These are phyloP conservation scores for Aspergillus costaricaensis DNA, from an alignment of 2,329 filamentous ascomycete genomes.

Conservation along the genomic window DNA sequence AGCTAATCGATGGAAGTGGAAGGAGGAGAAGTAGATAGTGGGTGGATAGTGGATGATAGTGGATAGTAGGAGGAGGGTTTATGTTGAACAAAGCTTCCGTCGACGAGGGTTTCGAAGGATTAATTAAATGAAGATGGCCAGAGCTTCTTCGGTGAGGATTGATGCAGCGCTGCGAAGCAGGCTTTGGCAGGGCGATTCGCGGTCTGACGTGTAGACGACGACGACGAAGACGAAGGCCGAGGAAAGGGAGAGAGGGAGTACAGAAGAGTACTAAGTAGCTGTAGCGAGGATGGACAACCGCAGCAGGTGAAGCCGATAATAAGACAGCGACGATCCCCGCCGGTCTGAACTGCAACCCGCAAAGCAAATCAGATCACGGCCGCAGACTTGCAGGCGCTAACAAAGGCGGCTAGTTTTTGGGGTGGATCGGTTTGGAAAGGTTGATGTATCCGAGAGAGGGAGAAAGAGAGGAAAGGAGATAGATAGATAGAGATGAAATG, in stretches of 20 bases:
- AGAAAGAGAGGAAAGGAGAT: neutral
- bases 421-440: too few relatives aligned
- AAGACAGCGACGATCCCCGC: neutral
- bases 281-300: neutral
- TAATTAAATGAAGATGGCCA: slow-evolving; percentile 3
- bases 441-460: neutral
- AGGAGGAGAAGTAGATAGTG: neutral
- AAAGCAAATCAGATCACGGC: slow-evolving; percentile 1
- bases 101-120: neutral
- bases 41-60: too few relatives aligned
- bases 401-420: neutral
- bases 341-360: neutral
- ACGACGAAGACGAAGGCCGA: neutral
- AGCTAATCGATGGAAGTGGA: neutral
- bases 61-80: too few relatives aligned
- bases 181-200: neutral
- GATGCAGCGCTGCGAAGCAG: neutral
- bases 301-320: neutral
- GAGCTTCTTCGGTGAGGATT: neutral
- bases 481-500: neutral
- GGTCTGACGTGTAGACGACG: neutral
- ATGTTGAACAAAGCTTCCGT: too few relatives aligned
- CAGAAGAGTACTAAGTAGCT: neutral
- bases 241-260: neutral
- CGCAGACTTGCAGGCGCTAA: slow-evolving; percentile 1